These are phyloP conservation scores for Linnemannia hyalina DNA, from an alignment of 192 early-diverging fungal genomes.

Conservation along the genomic window DNA sequence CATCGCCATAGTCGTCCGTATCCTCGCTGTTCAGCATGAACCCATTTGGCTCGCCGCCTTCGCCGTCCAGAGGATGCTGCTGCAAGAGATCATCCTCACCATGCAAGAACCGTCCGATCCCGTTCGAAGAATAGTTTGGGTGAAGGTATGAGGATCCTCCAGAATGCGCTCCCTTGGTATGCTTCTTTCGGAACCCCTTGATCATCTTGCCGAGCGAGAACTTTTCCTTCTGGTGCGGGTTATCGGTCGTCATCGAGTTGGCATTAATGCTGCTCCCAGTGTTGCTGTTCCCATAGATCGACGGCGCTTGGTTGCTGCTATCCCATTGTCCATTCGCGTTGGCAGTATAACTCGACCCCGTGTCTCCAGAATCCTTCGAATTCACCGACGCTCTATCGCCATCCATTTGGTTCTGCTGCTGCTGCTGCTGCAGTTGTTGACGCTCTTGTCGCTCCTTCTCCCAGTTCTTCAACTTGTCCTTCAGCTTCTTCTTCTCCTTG, in stretches of 20 bases:
- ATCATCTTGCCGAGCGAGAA: constrained; percentile 54
- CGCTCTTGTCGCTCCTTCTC: constrained; percentile 8
- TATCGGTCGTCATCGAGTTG: constrained; percentile 7
- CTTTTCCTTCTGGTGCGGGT: constrained; percentile 27
- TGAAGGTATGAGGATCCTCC: constrained; percentile 16
- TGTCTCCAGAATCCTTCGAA: constrained; percentile 51
- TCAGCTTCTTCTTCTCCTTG: constrained; percentile 34
- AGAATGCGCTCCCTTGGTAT: constrained; percentile 36
- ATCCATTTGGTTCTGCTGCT: background rate
- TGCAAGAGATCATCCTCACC: constrained; percentile 3
- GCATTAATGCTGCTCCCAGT: constrained; percentile 22
- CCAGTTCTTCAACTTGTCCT: constrained; percentile 15
- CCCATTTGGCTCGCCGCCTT: background rate
- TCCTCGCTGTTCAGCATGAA: background rate
- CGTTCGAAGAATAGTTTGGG: constrained; percentile 12
- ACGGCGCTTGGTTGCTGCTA: constrained; percentile 3
- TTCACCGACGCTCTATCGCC: constrained; percentile 28
- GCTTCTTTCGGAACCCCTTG: constrained; percentile 47
- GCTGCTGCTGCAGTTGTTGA: background rate
- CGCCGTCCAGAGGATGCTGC: constrained; percentile 9
- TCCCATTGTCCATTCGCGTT: constrained; percentile 6
- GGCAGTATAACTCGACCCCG: constrained; percentile 21
- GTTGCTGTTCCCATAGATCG: constrained; percentile 25
- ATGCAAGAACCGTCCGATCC: constrained; percentile 6
- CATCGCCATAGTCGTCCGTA: background rate